A percentile compares a stretch with the other conserved stretches of the same genome.
Evolutionary conservation across 441 rosid species (phyloP).

Genomic region (Pelargonium myrrhifolium): DNA sequence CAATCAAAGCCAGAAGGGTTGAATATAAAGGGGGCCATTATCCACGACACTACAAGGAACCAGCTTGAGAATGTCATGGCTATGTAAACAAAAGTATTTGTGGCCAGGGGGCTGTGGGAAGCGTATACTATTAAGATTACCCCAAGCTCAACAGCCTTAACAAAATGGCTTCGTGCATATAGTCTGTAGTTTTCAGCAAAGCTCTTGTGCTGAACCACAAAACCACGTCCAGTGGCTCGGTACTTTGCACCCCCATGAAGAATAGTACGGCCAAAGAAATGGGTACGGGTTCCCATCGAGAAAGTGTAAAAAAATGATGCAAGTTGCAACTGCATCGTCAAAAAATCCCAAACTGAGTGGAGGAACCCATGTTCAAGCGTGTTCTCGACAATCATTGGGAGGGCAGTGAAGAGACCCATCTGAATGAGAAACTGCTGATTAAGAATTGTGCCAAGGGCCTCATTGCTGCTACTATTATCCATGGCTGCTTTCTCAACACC

Average conservation of each 20-base stretch:
- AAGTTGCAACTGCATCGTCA: slow-evolving; percentile 9
- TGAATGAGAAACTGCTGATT: slow-evolving; percentile 9
- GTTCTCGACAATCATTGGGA: slow-evolving; percentile 10
- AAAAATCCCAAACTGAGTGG: background rate
- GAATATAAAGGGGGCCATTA: background rate
- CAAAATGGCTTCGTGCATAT: slow-evolving; percentile 11
- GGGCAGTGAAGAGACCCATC: slow-evolving; percentile 8
- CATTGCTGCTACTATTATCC: background rate
- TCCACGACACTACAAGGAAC: background rate
- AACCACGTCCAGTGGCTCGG: slow-evolving; percentile 5
- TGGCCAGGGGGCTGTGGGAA: background rate
- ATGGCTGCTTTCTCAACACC: slow-evolving; percentile 6
- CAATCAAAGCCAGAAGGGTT: background rate
- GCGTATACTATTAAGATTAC: background rate
- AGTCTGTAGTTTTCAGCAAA: slow-evolving; percentile 13
- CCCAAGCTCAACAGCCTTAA: slow-evolving; percentile 8
- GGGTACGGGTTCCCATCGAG: slow-evolving; percentile 5
- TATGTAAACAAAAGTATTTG: background rate
- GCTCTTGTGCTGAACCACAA: background rate
- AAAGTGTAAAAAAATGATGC: slow-evolving; percentile 8
- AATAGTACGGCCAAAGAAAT: background rate
- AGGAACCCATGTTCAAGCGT: slow-evolving; percentile 2
- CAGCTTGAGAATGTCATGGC: background rate
- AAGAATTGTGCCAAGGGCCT: slow-evolving; percentile 7
- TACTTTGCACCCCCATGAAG: slow-evolving; percentile 10